A percentile compares a stretch with the other conserved stretches of the same genome.
These are phyloP conservation scores for Suillus plorans DNA, from an alignment of 768 basidiomycete species.

Conservation along the genomic window DNA sequence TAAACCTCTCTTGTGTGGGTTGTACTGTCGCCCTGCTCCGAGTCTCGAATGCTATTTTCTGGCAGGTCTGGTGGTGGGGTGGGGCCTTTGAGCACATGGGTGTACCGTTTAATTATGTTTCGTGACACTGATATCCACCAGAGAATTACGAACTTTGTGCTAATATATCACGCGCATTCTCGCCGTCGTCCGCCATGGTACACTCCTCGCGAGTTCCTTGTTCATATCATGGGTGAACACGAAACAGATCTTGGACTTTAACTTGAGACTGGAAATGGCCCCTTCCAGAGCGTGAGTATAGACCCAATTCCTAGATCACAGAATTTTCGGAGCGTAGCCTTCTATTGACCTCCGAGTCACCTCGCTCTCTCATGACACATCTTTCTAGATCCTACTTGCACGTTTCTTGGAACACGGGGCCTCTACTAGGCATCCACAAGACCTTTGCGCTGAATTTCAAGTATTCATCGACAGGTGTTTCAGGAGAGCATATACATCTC, in stretches of 20 bases:
- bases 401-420: background rate
- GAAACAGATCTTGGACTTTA: background rate
- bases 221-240: background rate
- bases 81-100: background rate
- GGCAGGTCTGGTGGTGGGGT: background rate
- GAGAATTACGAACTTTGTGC: background rate
- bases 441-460: background rate
- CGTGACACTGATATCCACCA: background rate
- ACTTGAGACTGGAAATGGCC: background rate
- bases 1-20: background rate
- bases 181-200: background rate
- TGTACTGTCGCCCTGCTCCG: background rate
- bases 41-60: background rate
- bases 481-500: too few relatives aligned
- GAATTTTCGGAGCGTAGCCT: background rate
- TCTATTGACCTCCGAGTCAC: background rate
- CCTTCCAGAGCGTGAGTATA: background rate
- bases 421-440: background rate
- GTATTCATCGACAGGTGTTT: background rate
- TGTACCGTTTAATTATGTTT: background rate
- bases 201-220: background rate
- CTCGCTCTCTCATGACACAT: background rate
- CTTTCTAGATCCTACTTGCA: too few relatives aligned
- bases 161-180: background rate
- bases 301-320: background rate